Percentiles rank a stretch among this genome's conserved stretches.
phyloP scores from a whole-genome alignment of 768 basidiomycete species.

The Peribolospora baueri region DNA sequence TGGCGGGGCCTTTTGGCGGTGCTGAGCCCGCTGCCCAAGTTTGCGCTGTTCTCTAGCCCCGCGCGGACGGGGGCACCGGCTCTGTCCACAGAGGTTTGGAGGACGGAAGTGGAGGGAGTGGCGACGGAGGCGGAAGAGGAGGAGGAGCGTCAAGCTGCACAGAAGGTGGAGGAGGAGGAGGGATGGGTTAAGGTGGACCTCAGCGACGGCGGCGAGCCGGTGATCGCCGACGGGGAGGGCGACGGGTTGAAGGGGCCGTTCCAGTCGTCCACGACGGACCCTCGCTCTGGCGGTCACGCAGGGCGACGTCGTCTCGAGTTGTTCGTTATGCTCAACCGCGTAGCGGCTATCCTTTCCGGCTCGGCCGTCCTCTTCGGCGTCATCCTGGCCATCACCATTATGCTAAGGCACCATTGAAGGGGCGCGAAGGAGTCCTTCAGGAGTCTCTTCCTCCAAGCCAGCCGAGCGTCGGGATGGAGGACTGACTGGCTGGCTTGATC shows the following conservation, averaged over 20 bases:
- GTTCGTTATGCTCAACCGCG: neutral
- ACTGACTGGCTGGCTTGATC: neutral
- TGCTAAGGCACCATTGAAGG: too few relatives aligned
- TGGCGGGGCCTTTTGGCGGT: too few relatives aligned
- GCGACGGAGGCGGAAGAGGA: too few relatives aligned
- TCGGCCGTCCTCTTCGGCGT: neutral
- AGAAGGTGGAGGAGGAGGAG: slow-evolving; percentile 19
- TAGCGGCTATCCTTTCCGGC: neutral
- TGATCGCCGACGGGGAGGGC: neutral
- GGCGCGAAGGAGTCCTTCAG: too few relatives aligned
- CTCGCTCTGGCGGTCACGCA: neutral
- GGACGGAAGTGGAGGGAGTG: too few relatives aligned
- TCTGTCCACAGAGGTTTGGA: too few relatives aligned
- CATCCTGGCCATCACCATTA: too few relatives aligned
- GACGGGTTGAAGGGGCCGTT: neutral
- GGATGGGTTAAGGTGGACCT: slow-evolving; percentile 15
- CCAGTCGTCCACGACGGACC: neutral
- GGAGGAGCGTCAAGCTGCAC: too few relatives aligned
- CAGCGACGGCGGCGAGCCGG: neutral
- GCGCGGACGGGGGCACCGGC: too few relatives aligned
- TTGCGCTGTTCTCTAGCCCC: too few relatives aligned
- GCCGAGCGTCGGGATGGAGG: slow-evolving; percentile 3
- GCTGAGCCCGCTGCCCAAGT: too few relatives aligned
- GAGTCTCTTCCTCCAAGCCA: neutral
- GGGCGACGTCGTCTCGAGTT: neutral